Percentiles rank a stretch among this genome's conserved stretches.
Evolutionary conservation across 164 flowering plant species (phyloP).

Genomic region (Dillenia suffruticosa): DNA sequence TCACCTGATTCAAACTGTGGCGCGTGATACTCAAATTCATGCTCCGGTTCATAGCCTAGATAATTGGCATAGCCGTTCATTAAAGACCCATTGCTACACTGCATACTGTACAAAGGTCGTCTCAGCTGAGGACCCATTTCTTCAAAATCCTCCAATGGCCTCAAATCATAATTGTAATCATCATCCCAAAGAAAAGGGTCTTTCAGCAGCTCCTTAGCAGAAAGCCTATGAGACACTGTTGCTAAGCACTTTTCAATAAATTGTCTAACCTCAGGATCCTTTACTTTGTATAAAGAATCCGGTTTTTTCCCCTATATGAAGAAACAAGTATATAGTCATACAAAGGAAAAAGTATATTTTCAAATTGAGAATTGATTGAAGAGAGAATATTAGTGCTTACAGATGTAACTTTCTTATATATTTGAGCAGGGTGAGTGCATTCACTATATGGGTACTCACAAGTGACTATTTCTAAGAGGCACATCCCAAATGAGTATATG

Average conservation of each 20-base stretch:
- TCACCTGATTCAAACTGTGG: slow-evolving; percentile 36
- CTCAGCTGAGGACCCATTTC: slow-evolving; percentile 30
- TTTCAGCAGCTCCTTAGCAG: slow-evolving; percentile 77
- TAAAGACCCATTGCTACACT: slow-evolving; percentile 20
- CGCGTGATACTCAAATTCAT: slow-evolving; percentile 32
- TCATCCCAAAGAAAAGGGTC: slow-evolving; percentile 89
- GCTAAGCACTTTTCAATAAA: slow-evolving; percentile 94
- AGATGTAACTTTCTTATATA: slow-evolving; percentile 92
- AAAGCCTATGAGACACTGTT: slow-evolving; percentile 60
- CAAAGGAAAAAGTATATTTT: neutral
- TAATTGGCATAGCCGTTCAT: slow-evolving; percentile 32
- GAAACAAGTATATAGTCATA: neutral
- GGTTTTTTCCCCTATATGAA: slow-evolving; percentile 79
- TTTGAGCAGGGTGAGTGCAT: slow-evolving; percentile 92
- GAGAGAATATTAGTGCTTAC: slow-evolving; percentile 38
- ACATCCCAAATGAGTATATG: slow-evolving; percentile 97
- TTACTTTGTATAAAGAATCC: slow-evolving; percentile 70
- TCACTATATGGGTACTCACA: slow-evolving; percentile 99
- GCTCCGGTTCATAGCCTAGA: slow-evolving; percentile 29
- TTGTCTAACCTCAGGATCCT: slow-evolving; percentile 74
- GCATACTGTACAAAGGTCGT: slow-evolving; percentile 31
- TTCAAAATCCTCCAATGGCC: slow-evolving; percentile 29
- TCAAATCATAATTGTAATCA: slow-evolving; percentile 40
- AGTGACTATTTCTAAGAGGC: slow-evolving; percentile 94
- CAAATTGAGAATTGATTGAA: neutral